Base-by-base conservation (phyloP, 176 grass and related monocot species). In the Elymus sibiricus region DNA sequence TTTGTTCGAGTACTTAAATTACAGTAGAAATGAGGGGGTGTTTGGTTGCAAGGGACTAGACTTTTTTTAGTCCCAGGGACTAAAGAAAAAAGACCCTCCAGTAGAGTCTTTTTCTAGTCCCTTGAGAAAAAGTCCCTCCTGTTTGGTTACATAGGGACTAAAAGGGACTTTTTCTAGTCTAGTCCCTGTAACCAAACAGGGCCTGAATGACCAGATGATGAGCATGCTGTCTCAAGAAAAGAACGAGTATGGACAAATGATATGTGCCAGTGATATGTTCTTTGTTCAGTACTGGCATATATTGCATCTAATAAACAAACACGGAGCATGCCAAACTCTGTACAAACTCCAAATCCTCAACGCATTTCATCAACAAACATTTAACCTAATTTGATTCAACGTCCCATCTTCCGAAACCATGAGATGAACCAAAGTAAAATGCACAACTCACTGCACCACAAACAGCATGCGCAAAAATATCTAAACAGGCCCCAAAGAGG, bases 141-240 rank as follows among this genome's bases (percentile, higher is more conserved):
- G n/a, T n/a, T n/a, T n/a, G n/a, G n/a, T n/a, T n/a, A n/a, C n/a
- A n/a, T n/a, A n/a, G n/a, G n/a, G n/a, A n/a, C n/a, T n/a, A n/a
- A n/a, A n/a, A n/a, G n/a, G n/a, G n/a, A n/a, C n/a, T n/a, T n/a
- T n/a, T n/a, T n/a, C n/a, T n/a, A n/a, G n/a, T n/a, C n/a, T n/a
- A n/a, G n/a, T n/a, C n/a, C n/a, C n/a, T n/a, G n/a, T n/a, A n/a
- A n/a, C n/a, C n/a, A n/a, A n/a, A n/a, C n/a, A n/a, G n/a, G n/a
- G n/a, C n/a, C n/a, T n/a, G n/a, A 49, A 75, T 31, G 72, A 49
- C 16, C 62, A 83, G 37, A 75, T 58, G 74, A 56, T 68, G 61
- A 43, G 9, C 17, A 83, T 69, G 44, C 29, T 62, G 26, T 83
- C 26, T 70, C 27, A 25, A 43, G 46, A 55, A 82, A 60, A 78